Conservation (phyloP, 495 filamentous ascomycete genomes). For the Tuber brumale region DNA sequence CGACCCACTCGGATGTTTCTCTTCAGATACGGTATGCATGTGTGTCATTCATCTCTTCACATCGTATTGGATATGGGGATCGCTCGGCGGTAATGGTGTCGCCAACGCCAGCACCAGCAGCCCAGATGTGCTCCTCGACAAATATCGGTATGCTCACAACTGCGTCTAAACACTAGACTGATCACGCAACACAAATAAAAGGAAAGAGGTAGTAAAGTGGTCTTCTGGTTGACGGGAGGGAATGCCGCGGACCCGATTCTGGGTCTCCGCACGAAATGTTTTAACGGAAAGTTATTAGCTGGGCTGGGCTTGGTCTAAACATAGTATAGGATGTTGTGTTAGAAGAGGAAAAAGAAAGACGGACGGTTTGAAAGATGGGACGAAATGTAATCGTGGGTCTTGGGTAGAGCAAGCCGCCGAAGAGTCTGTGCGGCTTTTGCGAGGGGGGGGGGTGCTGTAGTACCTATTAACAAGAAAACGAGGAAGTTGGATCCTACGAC, state of each 20-base stretch:
- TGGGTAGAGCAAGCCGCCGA: constrained; percentile 11
- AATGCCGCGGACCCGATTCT: constrained; percentile 15
- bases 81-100: neutral
- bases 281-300: neutral
- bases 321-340: neutral
- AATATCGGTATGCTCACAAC: neutral
- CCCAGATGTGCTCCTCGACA: neutral
- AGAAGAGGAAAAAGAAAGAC: constrained; percentile 27
- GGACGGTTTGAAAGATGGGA: constrained; percentile 19
- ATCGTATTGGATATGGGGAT: neutral
- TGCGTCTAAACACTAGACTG: constrained; percentile 8
- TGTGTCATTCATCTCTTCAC: neutral
- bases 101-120: neutral
- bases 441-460: constrained; percentile 1
- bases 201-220: constrained; percentile 7
- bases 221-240: constrained; percentile 11
- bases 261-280: constrained; percentile 5
- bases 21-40: constrained; percentile 1
- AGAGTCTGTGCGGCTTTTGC: constrained; percentile 26
- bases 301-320: neutral
- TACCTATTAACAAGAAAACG: neutral
- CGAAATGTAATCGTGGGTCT: neutral
- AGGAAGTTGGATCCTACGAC: constrained; percentile 12
- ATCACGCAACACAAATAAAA: constrained; percentile 6
- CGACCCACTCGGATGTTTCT: neutral